Conservation (phyloP, 106 monocot genomes). For the Platanthera guangdongensis region DNA sequence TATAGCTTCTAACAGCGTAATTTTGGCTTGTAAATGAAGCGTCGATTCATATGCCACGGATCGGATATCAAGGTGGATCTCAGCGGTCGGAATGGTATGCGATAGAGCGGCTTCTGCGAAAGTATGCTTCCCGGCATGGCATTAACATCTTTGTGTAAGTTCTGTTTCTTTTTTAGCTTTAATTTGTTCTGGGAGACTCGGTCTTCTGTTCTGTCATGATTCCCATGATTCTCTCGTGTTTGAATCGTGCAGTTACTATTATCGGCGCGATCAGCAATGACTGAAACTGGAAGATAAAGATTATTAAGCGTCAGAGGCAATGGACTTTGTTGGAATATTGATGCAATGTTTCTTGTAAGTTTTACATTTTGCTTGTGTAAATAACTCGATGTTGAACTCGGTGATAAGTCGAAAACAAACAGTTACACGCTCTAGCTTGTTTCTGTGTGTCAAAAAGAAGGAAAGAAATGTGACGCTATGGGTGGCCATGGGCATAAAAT, state of each 20-base stretch:
- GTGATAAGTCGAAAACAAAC: too few species aligned
- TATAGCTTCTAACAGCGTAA: too few species aligned
- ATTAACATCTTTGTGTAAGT: constrained; percentile 81
- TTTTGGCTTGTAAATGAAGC: constrained; percentile 24
- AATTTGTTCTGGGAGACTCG: neutral
- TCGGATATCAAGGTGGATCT: constrained; percentile 79
- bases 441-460: too few species aligned
- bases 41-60: constrained; percentile 88
- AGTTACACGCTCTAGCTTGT: too few species aligned
- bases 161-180: neutral
- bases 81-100: constrained; percentile 84
- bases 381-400: too few species aligned
- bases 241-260: neutral
- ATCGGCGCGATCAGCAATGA: neutral
- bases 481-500: too few species aligned
- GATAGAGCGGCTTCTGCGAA: constrained; percentile 78
- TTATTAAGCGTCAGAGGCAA: too few species aligned
- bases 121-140: constrained; percentile 68
- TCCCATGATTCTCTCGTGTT: neutral
- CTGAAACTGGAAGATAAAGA: too few species aligned
- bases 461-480: too few species aligned
- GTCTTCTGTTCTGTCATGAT: neutral
- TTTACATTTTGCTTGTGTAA: too few species aligned
- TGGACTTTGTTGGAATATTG: too few species aligned
- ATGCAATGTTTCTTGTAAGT: too few species aligned